phyloP scores from a whole-genome alignment of 225 moss, liverwort and hornwort species.

The Anthoceros angustus region DNA sequence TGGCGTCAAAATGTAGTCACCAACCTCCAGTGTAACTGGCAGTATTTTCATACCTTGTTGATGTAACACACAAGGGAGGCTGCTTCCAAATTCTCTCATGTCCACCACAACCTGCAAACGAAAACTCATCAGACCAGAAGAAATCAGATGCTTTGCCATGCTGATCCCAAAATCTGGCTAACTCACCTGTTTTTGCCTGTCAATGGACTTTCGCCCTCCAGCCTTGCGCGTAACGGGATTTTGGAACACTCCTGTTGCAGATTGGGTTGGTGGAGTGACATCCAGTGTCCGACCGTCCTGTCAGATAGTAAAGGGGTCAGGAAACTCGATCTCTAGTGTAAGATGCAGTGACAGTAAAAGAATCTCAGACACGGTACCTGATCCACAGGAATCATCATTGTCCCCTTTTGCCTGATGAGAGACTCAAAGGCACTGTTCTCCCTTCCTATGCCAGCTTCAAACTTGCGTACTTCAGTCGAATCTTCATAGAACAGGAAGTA shows the following conservation, averaged over 20 bases:
- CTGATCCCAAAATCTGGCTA: not conserved
- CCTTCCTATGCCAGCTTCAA: conserved; percentile 73
- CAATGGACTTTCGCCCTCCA: conserved; percentile 61
- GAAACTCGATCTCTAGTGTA: not conserved
- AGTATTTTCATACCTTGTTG: conserved; percentile 89
- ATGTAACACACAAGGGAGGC: conserved; percentile 86
- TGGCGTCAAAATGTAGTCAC: conserved; percentile 91
- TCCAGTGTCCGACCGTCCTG: conserved; percentile 91
- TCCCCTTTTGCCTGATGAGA: conserved; percentile 84
- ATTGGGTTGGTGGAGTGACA: conserved; percentile 33
- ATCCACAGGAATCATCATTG: conserved; percentile 96
- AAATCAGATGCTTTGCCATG: not conserved
- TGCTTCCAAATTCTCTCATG: conserved; percentile 98
- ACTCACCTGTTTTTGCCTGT: conserved; percentile 79
- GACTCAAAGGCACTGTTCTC: conserved; percentile 80
- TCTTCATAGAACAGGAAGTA: conserved; percentile 92
- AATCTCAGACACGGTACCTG: conserved; percentile 32
- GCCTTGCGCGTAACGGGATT: conserved; percentile 68
- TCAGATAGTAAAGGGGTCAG: not conserved
- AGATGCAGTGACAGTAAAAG: not conserved
- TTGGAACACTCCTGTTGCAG: conserved; percentile 79
- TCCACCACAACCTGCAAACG: conserved; percentile 94
- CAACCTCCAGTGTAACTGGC: conserved; percentile 97
- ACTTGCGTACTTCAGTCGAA: conserved; percentile 72
- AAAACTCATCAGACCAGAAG: not conserved